Base-by-base conservation (phyloP, 768 basidiomycete genomes). In the Tylopilus vinaceipallidus region DNA sequence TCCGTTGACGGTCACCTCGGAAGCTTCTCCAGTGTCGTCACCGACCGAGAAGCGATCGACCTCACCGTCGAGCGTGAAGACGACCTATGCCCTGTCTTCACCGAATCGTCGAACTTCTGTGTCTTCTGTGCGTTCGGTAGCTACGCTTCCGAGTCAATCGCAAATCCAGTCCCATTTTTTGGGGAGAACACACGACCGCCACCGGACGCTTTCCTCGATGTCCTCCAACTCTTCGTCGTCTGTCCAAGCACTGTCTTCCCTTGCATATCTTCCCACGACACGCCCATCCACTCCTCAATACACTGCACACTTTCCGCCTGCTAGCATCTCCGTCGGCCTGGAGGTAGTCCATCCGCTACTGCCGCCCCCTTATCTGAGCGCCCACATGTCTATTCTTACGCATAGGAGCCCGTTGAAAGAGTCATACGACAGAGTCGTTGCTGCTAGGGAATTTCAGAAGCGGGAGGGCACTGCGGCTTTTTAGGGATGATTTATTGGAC, bases 271-370 rank as follows among this genome's bases (percentile, higher is more conserved):
- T 41, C 81, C 83, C 6, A 58, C 73, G 10, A 61, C 71, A 16
- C 58, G 62, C 12, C 63, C 67, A 32, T 39, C 70, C 27, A 59
- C 69, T 11, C 73, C 72, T 3, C 80, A 80, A 49, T 65, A 81
- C 43, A 74, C 81, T 6, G 71, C 77, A 8, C 78, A 82, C 67
- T 88, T 90, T 70, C 86, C 88, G 9, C 76, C 80, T 1, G 66
- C 70, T n/a, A 83, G 80, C 47, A 74, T 79, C 16, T 73, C 76
- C 41, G 70, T 71, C 20, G 73, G 80, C 47, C 68, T 80, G 17
- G 84, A 88, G 61, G 72, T 69, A 22, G 79, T 85, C 9, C 88
- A 91, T 61, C 79, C 86, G 0, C 73, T 89, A 16, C 74, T 90
- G 20, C 88, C 88, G 0, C 77, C 79, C 3, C 86, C 87, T 35